Base-by-base conservation (phyloP, 129 eudicot genomes). In the Lactuca sativa region DNA sequence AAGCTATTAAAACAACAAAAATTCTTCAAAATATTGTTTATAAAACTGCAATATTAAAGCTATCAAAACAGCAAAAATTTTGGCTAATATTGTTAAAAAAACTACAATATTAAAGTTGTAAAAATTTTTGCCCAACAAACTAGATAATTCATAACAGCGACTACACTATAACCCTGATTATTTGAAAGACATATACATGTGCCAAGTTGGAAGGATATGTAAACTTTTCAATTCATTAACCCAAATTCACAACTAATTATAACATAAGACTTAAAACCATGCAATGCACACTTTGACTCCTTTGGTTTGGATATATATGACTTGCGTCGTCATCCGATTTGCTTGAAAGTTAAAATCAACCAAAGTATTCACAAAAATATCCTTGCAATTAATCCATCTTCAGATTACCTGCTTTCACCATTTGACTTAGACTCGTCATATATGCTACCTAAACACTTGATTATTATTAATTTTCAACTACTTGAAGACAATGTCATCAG, bases 301-400 rank as follows among this genome's bases (percentile, higher is more conserved):
- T 44, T 41, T 41, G n/a, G n/a, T n/a, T n/a, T n/a, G n/a, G 1
- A 4, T 33, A 33, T 33, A 33, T n/a, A 33, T 44, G 69, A 72
- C 61, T 72, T 72, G 16, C 36, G 48, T 11, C 30, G n/a, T n/a
- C n/a, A n/a, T n/a, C n/a, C n/a, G n/a, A n/a, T n/a, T n/a, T 47
- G 8, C 17, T 60, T 70, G 5, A 34, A 71, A n/a, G n/a, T n/a
- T n/a, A n/a, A n/a, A n/a, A n/a, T n/a, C n/a, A n/a, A n/a, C n/a
- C n/a, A n/a, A 44, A 52, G 52, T 72, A 72, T 72, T 34, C 69
- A 62, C 77, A 72, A 56, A 57, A 49, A 71, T 59, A 18, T 43
- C 33, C 5, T 59, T 61, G 61, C 17, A 64, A 31, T 37, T 72
- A 53, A 51, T 54, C 69, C 21, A 61, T 59, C 77, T 62, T 17